Base-by-base conservation (phyloP, 2,329 filamentous ascomycete genomes). In the Paecilomyces sp. region DNA sequence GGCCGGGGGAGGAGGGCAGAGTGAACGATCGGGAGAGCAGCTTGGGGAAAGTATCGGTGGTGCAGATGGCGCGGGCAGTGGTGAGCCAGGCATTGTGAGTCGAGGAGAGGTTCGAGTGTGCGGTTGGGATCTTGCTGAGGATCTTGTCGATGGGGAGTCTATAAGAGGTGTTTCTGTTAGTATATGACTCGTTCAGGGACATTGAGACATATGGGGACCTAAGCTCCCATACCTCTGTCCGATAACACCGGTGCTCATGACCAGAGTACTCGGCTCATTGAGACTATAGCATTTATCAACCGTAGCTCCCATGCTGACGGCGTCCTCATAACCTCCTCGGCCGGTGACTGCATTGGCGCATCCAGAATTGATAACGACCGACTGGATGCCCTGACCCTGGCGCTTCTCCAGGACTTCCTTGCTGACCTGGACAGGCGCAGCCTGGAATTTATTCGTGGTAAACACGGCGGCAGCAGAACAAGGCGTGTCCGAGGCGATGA, bases 171-270 rank as follows among this genome's bases (percentile, higher is more conserved):
- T 11, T 33, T 61, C 15, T 58, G 64, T 57, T 13, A 41, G 47
- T 53, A 41, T 6, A 47, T 18, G 4, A 8, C n/a, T 47, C n/a
- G 18, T 47, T 18, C 41, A 8, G 3, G 36, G 5, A 28, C 15
- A 3, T 12, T 12, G 13, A 41, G 13, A 41, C n/a, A 41, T 5
- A 2, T 11, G 13, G 12, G 6, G 6, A 28, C 12, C 9, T 13
- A 47, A 8, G 7, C 18, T 18, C 5, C 64, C 77, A 64, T 73
- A 88, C 87, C 90, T 87, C 77, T 97, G 93, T 8, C 94, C 94
- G 72, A 99, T 99, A 53, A 99, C 94, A 58, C 94, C 94, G 1
- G 94, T 99, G 74, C 92, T 97, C 94, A 99, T 97, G 62, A 97
- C 93, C 55, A 99, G 82, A n/a, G 91, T 94, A 65, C 81, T 82